Evolutionary conservation across 177 flowering plant genomes (phyloP), one percentile per base, ranked within the genome.

Genomic region (Vitis hybrid): DNA sequence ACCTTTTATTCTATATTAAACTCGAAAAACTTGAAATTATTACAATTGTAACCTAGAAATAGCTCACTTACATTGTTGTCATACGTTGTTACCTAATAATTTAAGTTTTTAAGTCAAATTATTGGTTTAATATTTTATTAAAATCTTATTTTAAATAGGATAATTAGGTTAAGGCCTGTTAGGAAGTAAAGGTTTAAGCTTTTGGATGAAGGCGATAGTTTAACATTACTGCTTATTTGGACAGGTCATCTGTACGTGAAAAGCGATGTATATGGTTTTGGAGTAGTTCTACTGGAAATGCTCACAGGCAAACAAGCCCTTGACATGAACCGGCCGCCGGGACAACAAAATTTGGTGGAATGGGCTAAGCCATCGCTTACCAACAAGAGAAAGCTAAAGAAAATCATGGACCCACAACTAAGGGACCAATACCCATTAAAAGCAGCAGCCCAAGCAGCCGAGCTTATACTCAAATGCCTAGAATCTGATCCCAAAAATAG

Each of bases 241-340:
- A 30, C 78, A 82, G 83, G 85, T 51, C 85, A 80, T 70, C 61
- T 80, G 62, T 78, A 82, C 72, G 68, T 82, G 30, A 82, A 62
- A 39, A 82, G 85, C 18, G 85, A 82, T 30, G 85, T 82, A 19
- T 82, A 79, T 26, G 83, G 85, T 0, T 82, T 82, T 19, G 85
- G 85, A 1, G 80, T 82, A 1, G 81, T 82, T 2, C n/a, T 82
- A 56, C 69, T 82, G 26, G 85, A 82, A 55, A 15, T 82, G 66
- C 15, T 82, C 34, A 80, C 85, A 52, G 85, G 85, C 17, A 32
- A 68, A 13, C 55, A 21, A 34, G 83, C 80, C 15, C 58, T 71
- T 1, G 85, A 80, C 75, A 15, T 61, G 10, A 74, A 55, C 10
- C 69, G 75, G 34, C 78, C 81, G 13, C 14, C 21, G 1, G 73